Evolutionary conservation across 129 eudicot species (phyloP).

Genomic region (Silybum marianum): DNA sequence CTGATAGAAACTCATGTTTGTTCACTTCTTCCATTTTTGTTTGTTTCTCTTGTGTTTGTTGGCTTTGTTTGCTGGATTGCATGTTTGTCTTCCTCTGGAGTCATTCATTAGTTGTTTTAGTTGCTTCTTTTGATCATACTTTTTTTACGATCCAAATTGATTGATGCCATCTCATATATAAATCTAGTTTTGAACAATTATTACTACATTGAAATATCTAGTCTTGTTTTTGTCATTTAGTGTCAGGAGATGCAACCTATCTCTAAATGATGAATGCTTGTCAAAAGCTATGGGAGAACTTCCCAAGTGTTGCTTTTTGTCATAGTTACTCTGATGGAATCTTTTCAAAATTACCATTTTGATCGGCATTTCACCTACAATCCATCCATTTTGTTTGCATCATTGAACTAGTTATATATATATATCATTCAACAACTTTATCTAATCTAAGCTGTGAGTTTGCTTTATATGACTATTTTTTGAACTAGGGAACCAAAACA

Average conservation of each 20-base stretch:
- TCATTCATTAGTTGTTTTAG: too few relatives aligned
- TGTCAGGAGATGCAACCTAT: neutral
- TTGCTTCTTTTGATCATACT: neutral
- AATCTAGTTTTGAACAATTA: neutral
- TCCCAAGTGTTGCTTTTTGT: slow-evolving; percentile 52
- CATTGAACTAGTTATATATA: neutral
- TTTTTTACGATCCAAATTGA: neutral
- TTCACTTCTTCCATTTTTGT: neutral
- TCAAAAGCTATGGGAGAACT: slow-evolving; percentile 46
- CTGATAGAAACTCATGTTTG: slow-evolving; percentile 49
- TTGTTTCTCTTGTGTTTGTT: too few relatives aligned
- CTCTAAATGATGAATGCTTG: slow-evolving; percentile 43
- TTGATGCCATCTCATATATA: neutral
- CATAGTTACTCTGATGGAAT: slow-evolving; percentile 58
- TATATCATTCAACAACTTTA: neutral
- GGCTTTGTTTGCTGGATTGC: too few relatives aligned
- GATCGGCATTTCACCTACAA: neutral
- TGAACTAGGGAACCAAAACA: neutral
- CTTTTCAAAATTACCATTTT: neutral
- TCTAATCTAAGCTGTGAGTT: neutral
- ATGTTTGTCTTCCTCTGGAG: too few relatives aligned
- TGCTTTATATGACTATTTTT: neutral
- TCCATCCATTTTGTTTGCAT: neutral
- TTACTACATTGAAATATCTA: neutral
- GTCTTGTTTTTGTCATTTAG: neutral